phyloP scores from a whole-genome alignment of 164 flowering plant species.

The Vitis labrusca region DNA sequence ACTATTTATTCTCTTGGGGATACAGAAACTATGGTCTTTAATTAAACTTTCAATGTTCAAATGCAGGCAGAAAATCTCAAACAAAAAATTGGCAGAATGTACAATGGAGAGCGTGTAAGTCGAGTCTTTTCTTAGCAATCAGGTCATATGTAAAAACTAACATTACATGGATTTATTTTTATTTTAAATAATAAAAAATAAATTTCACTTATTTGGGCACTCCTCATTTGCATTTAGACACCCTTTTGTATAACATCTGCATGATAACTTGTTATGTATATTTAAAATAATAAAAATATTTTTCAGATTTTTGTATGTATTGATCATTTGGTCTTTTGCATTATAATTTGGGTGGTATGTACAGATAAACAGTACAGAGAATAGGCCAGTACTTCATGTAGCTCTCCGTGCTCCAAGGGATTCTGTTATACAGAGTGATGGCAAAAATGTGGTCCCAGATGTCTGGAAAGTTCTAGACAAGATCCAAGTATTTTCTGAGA shows the following conservation, averaged over 20 bases:
- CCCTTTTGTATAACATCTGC: not conserved
- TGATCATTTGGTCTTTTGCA: not conserved
- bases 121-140: not conserved
- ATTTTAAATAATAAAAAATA: too few relatives aligned
- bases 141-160: not conserved
- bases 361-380: conserved; percentile 90
- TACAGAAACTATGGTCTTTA: not conserved
- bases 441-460: conserved; percentile 90
- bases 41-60: conserved; percentile 7
- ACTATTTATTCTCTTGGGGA: not conserved
- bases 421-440: conserved; percentile 69
- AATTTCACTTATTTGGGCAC: not conserved
- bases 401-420: conserved; percentile 93
- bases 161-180: not conserved
- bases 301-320: too few relatives aligned
- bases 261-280: too few relatives aligned
- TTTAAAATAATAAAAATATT: too few relatives aligned
- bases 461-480: conserved; percentile 96
- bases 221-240: not conserved
- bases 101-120: conserved; percentile 80
- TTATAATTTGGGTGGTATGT: conserved; percentile 3
- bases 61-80: conserved; percentile 80
- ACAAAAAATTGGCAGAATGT: conserved; percentile 79
- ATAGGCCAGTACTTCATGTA: conserved; percentile 92
- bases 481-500: conserved; percentile 80